phyloP scores from a whole-genome alignment of 2,329 filamentous ascomycete species.

The Aspergillus persii region DNA sequence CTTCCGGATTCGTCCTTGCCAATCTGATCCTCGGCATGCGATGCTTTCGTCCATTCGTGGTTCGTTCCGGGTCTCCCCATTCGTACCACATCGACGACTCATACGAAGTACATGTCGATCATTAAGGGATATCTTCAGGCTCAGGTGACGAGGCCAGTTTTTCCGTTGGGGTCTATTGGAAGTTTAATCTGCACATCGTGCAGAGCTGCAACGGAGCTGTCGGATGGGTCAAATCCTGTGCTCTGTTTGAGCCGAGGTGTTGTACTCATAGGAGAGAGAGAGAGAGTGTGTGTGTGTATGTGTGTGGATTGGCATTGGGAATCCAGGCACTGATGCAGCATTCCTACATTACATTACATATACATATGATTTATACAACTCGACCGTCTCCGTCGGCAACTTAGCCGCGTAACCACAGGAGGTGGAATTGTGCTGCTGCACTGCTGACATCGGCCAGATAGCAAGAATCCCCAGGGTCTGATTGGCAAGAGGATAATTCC shows the following conservation, averaged over 20 bases:
- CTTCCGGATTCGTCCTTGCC: not conserved
- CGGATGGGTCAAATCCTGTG: not conserved
- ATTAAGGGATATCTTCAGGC: not conserved
- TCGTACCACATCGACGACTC: not conserved
- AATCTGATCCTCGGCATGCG: not conserved
- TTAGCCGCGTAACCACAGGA: not conserved
- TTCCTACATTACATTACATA: too few species aligned
- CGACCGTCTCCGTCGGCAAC: not conserved
- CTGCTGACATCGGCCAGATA: too few species aligned
- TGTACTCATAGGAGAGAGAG: not conserved
- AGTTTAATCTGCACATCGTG: not conserved
- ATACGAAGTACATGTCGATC: not conserved
- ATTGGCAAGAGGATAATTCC: not conserved
- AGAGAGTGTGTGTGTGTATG: not conserved
- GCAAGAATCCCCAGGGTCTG: not conserved
- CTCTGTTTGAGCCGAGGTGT: not conserved
- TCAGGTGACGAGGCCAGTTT: not conserved
- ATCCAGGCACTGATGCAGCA: not conserved
- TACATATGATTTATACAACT: constrained; percentile 4
- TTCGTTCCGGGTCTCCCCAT: not conserved
- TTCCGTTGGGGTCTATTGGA: not conserved
- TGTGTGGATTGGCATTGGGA: not conserved
- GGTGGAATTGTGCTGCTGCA: too few species aligned
- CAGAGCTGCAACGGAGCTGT: not conserved
- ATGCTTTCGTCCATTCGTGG: not conserved